Conservation (phyloP, 495 filamentous ascomycete species). For the Podospora australis region DNA sequence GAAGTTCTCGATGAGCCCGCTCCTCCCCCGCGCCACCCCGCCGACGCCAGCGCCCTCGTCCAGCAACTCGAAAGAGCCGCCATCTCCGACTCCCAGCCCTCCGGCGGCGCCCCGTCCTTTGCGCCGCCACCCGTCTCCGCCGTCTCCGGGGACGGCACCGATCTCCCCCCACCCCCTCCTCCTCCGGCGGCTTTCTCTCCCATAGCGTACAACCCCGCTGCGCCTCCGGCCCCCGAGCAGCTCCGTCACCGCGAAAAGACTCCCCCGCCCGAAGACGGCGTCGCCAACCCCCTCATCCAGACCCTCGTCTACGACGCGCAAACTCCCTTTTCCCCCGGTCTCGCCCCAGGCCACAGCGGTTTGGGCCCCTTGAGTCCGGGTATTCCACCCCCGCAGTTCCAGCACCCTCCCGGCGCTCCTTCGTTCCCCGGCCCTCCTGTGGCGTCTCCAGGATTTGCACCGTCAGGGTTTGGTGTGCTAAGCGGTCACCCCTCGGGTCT, state of each 20-base stretch:
- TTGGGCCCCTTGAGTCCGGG: slow-evolving; percentile 29
- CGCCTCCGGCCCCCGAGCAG: slow-evolving; percentile 76
- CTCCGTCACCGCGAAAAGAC: slow-evolving; percentile 85
- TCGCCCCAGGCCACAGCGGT: slow-evolving; percentile 25
- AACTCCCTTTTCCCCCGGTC: slow-evolving; percentile 41
- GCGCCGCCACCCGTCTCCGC: slow-evolving; percentile 35
- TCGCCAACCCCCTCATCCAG: slow-evolving; percentile 63
- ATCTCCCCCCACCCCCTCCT: slow-evolving; percentile 20
- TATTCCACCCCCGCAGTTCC: slow-evolving; percentile 28
- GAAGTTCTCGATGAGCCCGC: slow-evolving; percentile 51
- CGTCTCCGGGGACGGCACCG: slow-evolving; percentile 21
- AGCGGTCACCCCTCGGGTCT: slow-evolving; percentile 30
- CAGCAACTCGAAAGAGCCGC: slow-evolving; percentile 79
- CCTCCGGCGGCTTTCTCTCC: slow-evolving; percentile 53
- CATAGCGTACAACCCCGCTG: slow-evolving; percentile 87
- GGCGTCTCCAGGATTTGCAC: slow-evolving; percentile 35
- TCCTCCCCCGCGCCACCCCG: slow-evolving; percentile 35
- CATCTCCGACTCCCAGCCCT: slow-evolving; percentile 46
- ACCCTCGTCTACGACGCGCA: slow-evolving; percentile 60
- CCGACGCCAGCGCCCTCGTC: slow-evolving; percentile 68
- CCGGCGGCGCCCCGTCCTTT: slow-evolving; percentile 31
- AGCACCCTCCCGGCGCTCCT: slow-evolving; percentile 31
- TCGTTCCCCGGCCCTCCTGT: slow-evolving; percentile 33
- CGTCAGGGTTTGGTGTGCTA: slow-evolving; percentile 32
- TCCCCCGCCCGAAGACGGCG: slow-evolving; percentile 66